These are phyloP conservation scores for Vicia faba DNA, from an alignment of 306 rosid species.

Conservation along the genomic window DNA sequence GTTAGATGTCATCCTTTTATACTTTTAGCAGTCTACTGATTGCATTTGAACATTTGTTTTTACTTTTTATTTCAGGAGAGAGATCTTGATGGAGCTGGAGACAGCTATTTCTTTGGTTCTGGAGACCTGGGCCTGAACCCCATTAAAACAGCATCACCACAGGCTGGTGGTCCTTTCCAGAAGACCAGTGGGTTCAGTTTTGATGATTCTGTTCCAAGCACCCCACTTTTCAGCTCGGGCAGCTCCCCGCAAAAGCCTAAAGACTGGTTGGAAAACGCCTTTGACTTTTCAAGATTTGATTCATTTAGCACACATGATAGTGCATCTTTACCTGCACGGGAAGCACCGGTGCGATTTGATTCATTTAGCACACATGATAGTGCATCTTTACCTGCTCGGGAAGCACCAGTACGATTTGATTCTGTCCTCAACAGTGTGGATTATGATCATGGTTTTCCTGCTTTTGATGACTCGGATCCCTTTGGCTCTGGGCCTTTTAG, in stretches of 20 bases:
- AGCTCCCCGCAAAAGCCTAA: constrained; percentile 63
- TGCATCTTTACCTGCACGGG: constrained; percentile 58
- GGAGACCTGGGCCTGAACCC: constrained; percentile 84
- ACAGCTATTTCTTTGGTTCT: constrained; percentile 68
- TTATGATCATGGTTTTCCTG: constrained; percentile 69
- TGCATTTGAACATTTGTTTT: constrained; percentile 17
- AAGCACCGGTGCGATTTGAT: constrained; percentile 63
- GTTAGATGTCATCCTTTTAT: constrained; percentile 11
- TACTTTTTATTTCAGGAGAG: constrained; percentile 47
- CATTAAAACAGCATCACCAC: constrained; percentile 71
- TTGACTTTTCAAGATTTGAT: constrained; percentile 86
- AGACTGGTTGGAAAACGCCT: constrained; percentile 66
- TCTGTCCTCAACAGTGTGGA: constrained; percentile 71
- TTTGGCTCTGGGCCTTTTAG: constrained; percentile 82
- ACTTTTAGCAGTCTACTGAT: constrained; percentile 30
- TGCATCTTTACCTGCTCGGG: constrained; percentile 58
- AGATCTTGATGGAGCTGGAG: constrained; percentile 60
- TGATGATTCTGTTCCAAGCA: constrained; percentile 95
- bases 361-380: constrained; percentile 70
- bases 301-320: constrained; percentile 70
- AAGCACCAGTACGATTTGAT: constrained; percentile 63
- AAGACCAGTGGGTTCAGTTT: constrained; percentile 70
- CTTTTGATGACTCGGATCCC: constrained; percentile 87
- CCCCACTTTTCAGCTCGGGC: constrained; percentile 77
- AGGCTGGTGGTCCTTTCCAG: constrained; percentile 50